Evolutionary conservation across 495 filamentous ascomycete species (phyloP).

Genomic region (Neurospora sublineolata): DNA sequence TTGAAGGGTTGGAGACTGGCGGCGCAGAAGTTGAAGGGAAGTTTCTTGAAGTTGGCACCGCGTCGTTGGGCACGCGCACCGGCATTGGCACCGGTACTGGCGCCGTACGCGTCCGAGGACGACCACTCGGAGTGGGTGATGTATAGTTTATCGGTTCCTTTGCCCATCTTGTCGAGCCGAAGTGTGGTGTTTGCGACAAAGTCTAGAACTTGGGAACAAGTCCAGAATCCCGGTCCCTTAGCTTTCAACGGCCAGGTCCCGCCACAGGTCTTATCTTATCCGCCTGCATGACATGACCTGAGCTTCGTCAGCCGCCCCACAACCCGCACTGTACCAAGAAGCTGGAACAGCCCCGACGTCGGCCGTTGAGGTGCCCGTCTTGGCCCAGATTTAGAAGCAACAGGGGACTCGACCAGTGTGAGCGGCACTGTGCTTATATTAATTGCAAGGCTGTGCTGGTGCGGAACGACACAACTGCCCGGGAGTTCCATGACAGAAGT

Average conservation of each 20-base stretch:
- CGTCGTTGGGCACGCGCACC: constrained; percentile 35
- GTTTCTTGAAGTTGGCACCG: constrained; percentile 66
- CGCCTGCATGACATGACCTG: neutral
- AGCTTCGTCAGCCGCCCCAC: neutral
- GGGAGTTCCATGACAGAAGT: neutral
- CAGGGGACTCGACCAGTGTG: neutral
- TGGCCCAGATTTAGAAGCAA: neutral
- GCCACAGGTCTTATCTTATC: neutral
- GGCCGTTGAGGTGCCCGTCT: neutral
- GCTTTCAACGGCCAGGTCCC: neutral
- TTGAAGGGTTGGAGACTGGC: constrained; percentile 85
- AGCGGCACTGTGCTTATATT: neutral
- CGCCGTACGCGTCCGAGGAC: constrained; percentile 74
- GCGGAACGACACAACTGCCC: neutral
- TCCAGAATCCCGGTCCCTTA: neutral
- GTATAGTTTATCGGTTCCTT: constrained; percentile 65
- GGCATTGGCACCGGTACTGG: constrained; percentile 61
- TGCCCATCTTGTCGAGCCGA: constrained; percentile 26
- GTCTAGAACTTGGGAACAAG: neutral
- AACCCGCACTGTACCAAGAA: neutral
- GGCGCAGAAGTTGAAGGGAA: constrained; percentile 98
- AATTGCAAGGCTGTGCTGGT: neutral
- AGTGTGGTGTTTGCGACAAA: neutral
- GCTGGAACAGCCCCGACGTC: neutral
- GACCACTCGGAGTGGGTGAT: constrained; percentile 96